phyloP scores from a whole-genome alignment of 1,284 basidiomycete species.

The Kwoniella shivajii region DNA sequence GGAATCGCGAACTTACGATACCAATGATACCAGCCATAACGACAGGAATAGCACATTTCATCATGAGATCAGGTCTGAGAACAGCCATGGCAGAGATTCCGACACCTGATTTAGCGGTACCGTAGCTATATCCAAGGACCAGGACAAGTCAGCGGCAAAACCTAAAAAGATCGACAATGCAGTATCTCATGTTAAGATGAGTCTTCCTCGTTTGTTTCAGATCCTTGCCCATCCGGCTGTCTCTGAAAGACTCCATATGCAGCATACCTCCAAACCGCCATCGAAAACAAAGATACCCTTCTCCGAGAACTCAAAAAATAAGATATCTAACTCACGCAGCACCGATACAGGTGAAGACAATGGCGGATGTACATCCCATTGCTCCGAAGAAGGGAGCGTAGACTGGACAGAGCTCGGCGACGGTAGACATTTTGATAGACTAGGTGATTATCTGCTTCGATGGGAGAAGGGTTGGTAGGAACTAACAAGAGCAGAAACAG shows the following conservation, averaged over 20 bases:
- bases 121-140: conserved; percentile 56
- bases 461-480: too few relatives aligned
- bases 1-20: conserved; percentile 62
- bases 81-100: conserved; percentile 99
- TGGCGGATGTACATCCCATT: conserved; percentile 95
- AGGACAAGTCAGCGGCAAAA: not conserved
- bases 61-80: conserved; percentile 89
- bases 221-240: too few relatives aligned
- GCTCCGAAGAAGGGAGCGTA: conserved; percentile 97
- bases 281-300: conserved; percentile 2
- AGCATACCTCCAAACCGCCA: too few relatives aligned
- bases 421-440: conserved; percentile 65
- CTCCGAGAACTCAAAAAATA: not conserved
- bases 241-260: too few relatives aligned
- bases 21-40: conserved; percentile 99
- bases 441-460: too few relatives aligned
- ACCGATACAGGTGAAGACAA: conserved; percentile 85
- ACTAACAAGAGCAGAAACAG: not conserved
- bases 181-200: not conserved
- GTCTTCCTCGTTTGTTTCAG: not conserved
- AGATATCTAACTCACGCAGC: conserved; percentile 48
- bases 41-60: conserved; percentile 94
- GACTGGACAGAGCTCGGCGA: conserved; percentile 78
- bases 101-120: conserved; percentile 98
- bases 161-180: not conserved